Base-by-base conservation (phyloP, 441 rosid species). In the Heliophila coronopifolia region DNA sequence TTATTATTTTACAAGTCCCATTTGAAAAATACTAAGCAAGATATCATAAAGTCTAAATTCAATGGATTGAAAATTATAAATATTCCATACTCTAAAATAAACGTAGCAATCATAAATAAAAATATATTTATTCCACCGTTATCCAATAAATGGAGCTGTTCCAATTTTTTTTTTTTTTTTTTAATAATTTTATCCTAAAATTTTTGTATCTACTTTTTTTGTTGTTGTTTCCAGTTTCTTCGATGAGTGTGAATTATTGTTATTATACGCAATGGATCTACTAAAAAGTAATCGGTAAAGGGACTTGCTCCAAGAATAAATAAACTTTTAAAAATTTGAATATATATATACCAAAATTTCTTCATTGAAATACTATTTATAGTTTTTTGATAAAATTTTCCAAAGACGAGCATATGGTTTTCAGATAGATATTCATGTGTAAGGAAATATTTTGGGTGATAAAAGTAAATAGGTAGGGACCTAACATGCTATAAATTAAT, bases 401-500 rank as follows among this genome's bases (percentile, higher is more conserved):
- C 12, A 54, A 32, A 42, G 3, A 23, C 15, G 24, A 35, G 43
- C 53, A 60, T 60, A 32, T 51, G 66, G 24, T 42, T 40, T 41
- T 41, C 58, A 50, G n/a, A n/a, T n/a, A n/a, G n/a, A 10, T 43
- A 43, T 51, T 60, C 59, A 51, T 35, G 28, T 24, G 18, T 13
- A 34, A 42, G 53, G 40, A 43, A 35, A 42, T 24, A 24, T 25
- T 48, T 26, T 30, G 33, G 31, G 26, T 43, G 47, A 34, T 24
- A 26, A 6, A 51, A 26, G 17, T 9, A 25, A 17, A 41, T 34
- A 61, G 18, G 14, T 10, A 9, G 30, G 37, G 23, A 52, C 48
- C 54, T 53, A 53, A 53, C 42, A 27, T 16, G 34, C 32, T 25
- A 5, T 28, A 20, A n/a, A n/a, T 53, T 61, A 13, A 27, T 46